These are phyloP conservation scores for Aspergillus mulundensis DNA, from an alignment of 495 filamentous ascomycete genomes.

Conservation along the genomic window DNA sequence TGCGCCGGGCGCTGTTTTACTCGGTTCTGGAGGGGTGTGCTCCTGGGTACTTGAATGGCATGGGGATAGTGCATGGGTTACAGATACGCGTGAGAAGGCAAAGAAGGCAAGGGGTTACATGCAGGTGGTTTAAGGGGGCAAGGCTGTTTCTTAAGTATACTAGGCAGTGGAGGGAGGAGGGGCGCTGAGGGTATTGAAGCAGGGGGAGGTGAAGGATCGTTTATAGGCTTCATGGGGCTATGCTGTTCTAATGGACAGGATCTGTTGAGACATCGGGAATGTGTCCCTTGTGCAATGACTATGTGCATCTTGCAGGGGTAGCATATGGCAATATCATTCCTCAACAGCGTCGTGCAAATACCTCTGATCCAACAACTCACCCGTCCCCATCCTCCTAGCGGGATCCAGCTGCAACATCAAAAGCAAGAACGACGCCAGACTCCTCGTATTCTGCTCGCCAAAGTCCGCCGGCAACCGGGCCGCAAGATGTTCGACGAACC, in stretches of 20 bases:
- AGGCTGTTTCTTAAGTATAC: background rate
- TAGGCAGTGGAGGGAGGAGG: constrained; percentile 1
- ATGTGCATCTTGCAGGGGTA: too few relatives aligned
- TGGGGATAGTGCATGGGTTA: background rate
- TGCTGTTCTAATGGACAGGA: too few relatives aligned
- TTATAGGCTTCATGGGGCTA: too few relatives aligned
- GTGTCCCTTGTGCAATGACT: too few relatives aligned
- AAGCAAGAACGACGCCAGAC: constrained; percentile 15
- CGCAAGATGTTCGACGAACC: background rate
- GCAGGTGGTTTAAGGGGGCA: background rate
- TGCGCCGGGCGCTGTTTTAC: background rate
- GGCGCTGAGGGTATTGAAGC: background rate
- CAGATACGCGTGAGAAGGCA: background rate
- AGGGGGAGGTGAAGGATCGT: background rate
- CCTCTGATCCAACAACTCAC: too few relatives aligned
- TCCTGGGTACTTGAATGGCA: constrained; percentile 5
- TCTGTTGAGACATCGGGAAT: too few relatives aligned
- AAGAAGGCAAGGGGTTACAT: constrained; percentile 2
- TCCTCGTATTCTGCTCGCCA: constrained; percentile 11
- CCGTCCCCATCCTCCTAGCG: too few relatives aligned
- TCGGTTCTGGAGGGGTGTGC: constrained; percentile 1
- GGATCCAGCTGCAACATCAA: constrained; percentile 13
- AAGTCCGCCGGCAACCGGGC: constrained; percentile 15
- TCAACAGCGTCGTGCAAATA: too few relatives aligned
- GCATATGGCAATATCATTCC: too few relatives aligned